Conservation (phyloP, 2,329 filamentous ascomycete genomes). For the Calcarisporium arbuscula region DNA sequence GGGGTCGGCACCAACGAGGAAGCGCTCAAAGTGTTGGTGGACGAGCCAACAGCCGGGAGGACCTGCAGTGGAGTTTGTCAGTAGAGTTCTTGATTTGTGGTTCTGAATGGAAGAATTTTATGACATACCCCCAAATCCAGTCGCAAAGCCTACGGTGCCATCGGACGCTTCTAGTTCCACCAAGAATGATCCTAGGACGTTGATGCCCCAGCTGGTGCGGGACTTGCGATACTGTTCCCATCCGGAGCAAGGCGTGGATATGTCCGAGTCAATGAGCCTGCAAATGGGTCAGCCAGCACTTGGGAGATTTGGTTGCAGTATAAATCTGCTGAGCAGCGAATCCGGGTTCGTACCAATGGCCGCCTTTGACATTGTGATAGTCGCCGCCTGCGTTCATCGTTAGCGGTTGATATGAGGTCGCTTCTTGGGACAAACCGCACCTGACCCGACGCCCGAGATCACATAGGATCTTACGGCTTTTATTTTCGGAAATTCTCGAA, state of each 20-base stretch:
- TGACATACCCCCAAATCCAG: constrained; percentile 71
- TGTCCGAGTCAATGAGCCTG: constrained; percentile 88
- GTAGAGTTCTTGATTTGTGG: too few relatives aligned
- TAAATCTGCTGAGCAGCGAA: too few relatives aligned
- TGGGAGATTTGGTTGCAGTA: constrained; percentile 2
- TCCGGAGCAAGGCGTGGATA: constrained; percentile 85
- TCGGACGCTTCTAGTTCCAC: constrained; percentile 84
- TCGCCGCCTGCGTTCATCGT: constrained; percentile 70
- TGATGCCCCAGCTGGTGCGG: constrained; percentile 91
- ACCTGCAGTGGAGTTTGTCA: constrained; percentile 33
- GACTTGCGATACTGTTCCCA: constrained; percentile 86
- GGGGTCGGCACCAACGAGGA: constrained; percentile 82
- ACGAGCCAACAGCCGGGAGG: constrained; percentile 92
- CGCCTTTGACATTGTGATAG: constrained; percentile 85
- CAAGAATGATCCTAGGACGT: constrained; percentile 86
- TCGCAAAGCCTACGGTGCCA: constrained; percentile 90
- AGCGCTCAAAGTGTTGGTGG: constrained; percentile 87
- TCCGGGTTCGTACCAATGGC: constrained; percentile 63
- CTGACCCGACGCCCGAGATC: constrained; percentile 40
- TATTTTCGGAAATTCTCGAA: constrained; percentile 63
- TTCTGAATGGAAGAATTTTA: neutral
- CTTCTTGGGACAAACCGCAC: too few relatives aligned
- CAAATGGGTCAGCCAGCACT: constrained; percentile 13
- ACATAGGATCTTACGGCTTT: constrained; percentile 69
- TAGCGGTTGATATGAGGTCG: too few relatives aligned